A percentile compares a stretch with the other conserved stretches of the same genome.
Evolutionary conservation across 768 basidiomycete species (phyloP).

Genomic region (Pleurotus djamor): DNA sequence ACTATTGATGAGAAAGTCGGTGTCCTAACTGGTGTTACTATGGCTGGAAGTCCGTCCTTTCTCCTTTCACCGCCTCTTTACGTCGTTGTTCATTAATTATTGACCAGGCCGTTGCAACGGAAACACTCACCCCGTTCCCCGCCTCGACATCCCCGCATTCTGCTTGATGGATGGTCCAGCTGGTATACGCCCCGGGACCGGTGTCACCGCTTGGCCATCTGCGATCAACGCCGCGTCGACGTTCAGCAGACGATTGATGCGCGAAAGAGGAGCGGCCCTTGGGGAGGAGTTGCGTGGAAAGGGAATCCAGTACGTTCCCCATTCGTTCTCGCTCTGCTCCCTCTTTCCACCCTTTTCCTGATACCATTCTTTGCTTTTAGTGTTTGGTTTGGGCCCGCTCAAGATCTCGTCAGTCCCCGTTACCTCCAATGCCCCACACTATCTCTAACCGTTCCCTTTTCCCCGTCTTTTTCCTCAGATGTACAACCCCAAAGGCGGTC

Average conservation of each 20-base stretch:
- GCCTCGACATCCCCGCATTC: neutral
- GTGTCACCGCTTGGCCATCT: conserved; percentile 2
- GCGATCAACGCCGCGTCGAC: conserved; percentile 49
- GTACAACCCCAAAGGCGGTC: conserved; percentile 3
- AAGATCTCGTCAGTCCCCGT: neutral
- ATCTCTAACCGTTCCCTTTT: neutral
- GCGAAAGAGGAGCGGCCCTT: conserved; percentile 57
- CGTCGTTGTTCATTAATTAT: neutral
- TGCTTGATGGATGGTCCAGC: conserved; percentile 6
- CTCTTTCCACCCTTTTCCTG: no score
- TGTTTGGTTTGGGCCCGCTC: conserved; percentile 2
- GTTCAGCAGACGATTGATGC: conserved; percentile 62
- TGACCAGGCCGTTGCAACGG: conserved; percentile 2
- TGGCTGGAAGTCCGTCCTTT: neutral
- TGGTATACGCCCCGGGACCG: conserved; percentile 3
- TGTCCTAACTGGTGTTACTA: conserved; percentile 1
- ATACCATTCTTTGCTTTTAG: neutral
- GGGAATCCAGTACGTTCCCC: conserved; percentile 42
- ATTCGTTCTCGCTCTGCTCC: neutral
- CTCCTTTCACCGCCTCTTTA: neutral
- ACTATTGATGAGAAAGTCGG: conserved; percentile 5
- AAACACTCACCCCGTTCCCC: neutral
- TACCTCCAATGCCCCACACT: neutral
- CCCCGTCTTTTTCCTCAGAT: neutral
- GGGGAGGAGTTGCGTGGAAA: conserved; percentile 68